A percentile compares a stretch with the other conserved stretches of the same genome.
These are phyloP conservation scores for Citrus australasica DNA, from an alignment of 345 rosid genomes.

Conservation along the genomic window DNA sequence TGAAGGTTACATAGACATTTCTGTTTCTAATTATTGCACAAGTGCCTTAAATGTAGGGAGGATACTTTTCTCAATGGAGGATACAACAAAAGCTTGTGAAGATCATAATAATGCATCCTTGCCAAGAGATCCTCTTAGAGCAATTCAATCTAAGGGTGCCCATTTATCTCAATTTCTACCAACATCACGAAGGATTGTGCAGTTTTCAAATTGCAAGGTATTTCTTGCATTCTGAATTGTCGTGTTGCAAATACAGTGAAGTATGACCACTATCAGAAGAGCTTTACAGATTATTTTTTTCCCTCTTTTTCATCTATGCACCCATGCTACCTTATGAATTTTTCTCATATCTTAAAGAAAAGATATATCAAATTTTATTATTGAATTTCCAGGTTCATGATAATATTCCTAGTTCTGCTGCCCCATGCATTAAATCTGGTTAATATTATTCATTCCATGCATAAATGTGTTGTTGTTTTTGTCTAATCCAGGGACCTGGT, in stretches of 20 bases:
- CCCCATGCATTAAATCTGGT: neutral
- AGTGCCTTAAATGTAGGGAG: slow-evolving; percentile 49
- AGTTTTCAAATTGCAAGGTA: slow-evolving; percentile 96
- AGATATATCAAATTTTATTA: neutral
- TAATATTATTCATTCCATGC: neutral
- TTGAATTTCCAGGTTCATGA: neutral
- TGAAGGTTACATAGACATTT: neutral
- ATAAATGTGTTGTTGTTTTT: neutral
- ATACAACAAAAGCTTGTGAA: slow-evolving; percentile 29
- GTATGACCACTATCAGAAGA: neutral
- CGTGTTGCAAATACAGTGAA: neutral
- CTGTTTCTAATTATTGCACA: neutral
- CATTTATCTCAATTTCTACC: slow-evolving; percentile 80
- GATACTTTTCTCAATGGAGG: slow-evolving; percentile 65
- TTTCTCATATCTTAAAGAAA: too few relatives aligned
- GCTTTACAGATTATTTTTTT: neutral
- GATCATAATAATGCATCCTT: slow-evolving; percentile 28
- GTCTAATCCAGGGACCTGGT: slow-evolving; percentile 63
- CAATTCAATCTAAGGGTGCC: slow-evolving; percentile 29
- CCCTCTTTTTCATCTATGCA: neutral
- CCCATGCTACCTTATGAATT: neutral
- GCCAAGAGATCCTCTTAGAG: slow-evolving; percentile 21
- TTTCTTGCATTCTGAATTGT: neutral
- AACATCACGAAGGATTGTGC: slow-evolving; percentile 91
- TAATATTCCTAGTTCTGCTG: neutral